phyloP scores from a whole-genome alignment of 1,284 basidiomycete species.

The Austroboletus niveus region DNA sequence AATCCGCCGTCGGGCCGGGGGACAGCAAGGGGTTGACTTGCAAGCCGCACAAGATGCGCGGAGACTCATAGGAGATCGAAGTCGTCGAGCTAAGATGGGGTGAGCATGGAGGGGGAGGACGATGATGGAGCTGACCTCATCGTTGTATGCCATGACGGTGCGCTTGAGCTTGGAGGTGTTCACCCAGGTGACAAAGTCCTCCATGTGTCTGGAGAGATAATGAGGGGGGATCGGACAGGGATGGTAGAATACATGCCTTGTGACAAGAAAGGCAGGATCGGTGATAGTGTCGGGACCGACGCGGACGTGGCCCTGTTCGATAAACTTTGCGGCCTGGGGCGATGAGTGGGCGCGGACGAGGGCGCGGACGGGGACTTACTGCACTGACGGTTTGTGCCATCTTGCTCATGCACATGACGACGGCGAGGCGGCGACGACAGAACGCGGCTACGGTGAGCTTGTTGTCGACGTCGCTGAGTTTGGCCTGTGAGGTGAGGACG shows the following conservation, averaged over 20 bases:
- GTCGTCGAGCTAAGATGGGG: slow-evolving; percentile 73
- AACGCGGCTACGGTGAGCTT: slow-evolving; percentile 95
- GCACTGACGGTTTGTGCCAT: slow-evolving; percentile 97
- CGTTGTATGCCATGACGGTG: slow-evolving; percentile 95
- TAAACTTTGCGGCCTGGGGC: slow-evolving; percentile 86
- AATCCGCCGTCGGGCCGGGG: slow-evolving; percentile 1
- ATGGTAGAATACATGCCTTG: slow-evolving; percentile 50
- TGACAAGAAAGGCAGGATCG: slow-evolving; percentile 96
- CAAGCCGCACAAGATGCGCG: neutral
- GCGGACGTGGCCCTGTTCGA: slow-evolving; percentile 97
- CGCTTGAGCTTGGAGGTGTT: slow-evolving; percentile 97
- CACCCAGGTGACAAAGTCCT: slow-evolving; percentile 99
- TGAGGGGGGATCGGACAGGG: slow-evolving; percentile 9
- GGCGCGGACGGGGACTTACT: slow-evolving; percentile 48
- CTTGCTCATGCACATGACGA: slow-evolving; percentile 89
- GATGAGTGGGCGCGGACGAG: slow-evolving; percentile 2
- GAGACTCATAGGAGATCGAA: slow-evolving; percentile 73
- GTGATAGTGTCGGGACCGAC: slow-evolving; percentile 96
- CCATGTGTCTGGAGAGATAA: slow-evolving; percentile 72
- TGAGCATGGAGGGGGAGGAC: slow-evolving; percentile 7
- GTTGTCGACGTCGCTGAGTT: slow-evolving; percentile 91
- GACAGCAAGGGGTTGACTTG: neutral
- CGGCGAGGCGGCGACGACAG: slow-evolving; percentile 88
- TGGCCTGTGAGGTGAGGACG: slow-evolving; percentile 76
- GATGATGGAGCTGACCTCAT: slow-evolving; percentile 64